Base-by-base conservation (phyloP, 2,329 filamentous ascomycete species). In the Phialophora chinensis region DNA sequence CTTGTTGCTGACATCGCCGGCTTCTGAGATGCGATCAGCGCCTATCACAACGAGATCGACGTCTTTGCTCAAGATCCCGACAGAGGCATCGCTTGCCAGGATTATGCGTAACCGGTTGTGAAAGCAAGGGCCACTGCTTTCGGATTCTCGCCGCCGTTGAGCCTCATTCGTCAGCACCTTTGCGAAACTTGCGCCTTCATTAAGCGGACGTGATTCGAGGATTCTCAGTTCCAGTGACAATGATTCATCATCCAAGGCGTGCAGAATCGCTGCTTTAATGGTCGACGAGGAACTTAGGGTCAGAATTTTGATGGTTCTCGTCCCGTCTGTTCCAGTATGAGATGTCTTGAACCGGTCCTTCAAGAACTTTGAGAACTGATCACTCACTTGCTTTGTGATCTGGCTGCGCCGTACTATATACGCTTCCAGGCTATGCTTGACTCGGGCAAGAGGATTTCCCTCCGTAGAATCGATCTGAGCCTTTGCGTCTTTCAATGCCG, bases 141-240 rank as follows among this genome's bases (percentile, higher is more conserved):
- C 63, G 68, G 73, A 56, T 66, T 73, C 31, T 67, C 63, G 54
- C 69, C 70, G 27, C 71, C 74, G 8, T 71, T 66, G 7, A 70
- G 76, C 64, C 66, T 66, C 44, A 68, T 71, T 56, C 63, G 77
- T 73, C 69, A 86, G 66, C 4, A 76, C 76, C n/a, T 77, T 79
- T 4, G 85, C 86, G 60, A 88, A 80, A 8, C 80, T 83, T 4
- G 85, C 85, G 7, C 88, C 89, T 76, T 91, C 88, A 69, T 84
- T 90, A 0, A 88, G 79, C 0, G 89, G 89, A 0, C 89, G 81
- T 2, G 89, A 91, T 74, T 91, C 89, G 3, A 91, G 80, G 33
- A 91, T 79, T 4, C 83, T 83, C 20, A 91, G 75, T 67, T 72
- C 33, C 7, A 82, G 73, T 1, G 72, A 74, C 2, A 78, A 73